Base-by-base conservation (phyloP, 352 stramenopile species). In the Peronospora farinosa region DNA sequence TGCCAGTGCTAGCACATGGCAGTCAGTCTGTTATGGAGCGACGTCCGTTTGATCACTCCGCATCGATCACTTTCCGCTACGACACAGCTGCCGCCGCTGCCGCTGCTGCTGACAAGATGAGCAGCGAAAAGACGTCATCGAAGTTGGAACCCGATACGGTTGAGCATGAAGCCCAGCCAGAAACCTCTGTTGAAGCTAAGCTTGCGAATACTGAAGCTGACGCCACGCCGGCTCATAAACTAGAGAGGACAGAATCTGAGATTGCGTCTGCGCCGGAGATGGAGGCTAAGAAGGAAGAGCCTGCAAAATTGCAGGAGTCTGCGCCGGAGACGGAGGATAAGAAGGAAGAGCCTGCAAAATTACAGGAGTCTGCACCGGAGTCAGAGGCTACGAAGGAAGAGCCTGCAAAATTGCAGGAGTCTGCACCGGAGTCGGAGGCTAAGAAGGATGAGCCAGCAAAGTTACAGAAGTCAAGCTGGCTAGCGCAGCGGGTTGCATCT, bases 21-120 rank as follows among this genome's bases (percentile, higher is more conserved):
- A 84, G 71, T 37, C 70, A 72, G 40, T 70, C 67, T 0, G 61
- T 84, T 28, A 86, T 89, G 74, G 74, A 89, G 30, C 74, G 78
- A 19, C 60, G 49, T 19, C 70, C 67, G 25, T 84, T 84, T 21
- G 75, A 89, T 56, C 73, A 73, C 36, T 89, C 78, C 2, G 60
- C 67, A 10, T 89, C 78, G 2, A 65, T 89, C 28, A 87, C 78
- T 9, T 89, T 82, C 47, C 73, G 73, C 27, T 72, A 55, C 19
- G 78, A 88, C 30, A 60, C 59, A 27, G 59, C 59, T 28, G 49
- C 50, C 25, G 42, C 59, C 39, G 59, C 59, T 6, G 54, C 54
- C 36, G 75, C 75, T 25, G 67, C 63, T 5, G 43, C 67, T 40
- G 75, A 67, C 23, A 63, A 59, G 31, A 17, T 36, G 3, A 62